A percentile compares a stretch with the other conserved stretches of the same genome.
Evolutionary conservation across 1,284 basidiomycete species (phyloP).

Genomic region (Ustilago hordei): DNA sequence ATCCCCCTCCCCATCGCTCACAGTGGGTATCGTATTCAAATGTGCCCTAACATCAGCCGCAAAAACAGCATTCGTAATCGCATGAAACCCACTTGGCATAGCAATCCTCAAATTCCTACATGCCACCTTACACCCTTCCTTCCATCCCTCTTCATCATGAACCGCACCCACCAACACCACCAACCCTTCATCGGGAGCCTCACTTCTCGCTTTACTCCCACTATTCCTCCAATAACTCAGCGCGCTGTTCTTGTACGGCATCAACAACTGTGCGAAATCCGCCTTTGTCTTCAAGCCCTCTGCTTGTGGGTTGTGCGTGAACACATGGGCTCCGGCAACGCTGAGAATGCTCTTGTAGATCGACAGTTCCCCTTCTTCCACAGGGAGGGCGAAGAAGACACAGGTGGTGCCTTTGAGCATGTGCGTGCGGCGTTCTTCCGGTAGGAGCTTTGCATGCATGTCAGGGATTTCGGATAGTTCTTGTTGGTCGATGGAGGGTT

Average conservation of each 20-base stretch:
- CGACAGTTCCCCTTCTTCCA: slow-evolving; percentile 36
- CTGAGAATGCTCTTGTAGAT: slow-evolving; percentile 43
- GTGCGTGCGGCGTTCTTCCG: slow-evolving; percentile 32
- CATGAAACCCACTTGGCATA: slow-evolving; percentile 47
- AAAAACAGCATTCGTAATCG: slow-evolving; percentile 40
- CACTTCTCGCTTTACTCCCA: slow-evolving; percentile 29
- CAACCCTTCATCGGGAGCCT: slow-evolving; percentile 53
- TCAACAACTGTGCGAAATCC: slow-evolving; percentile 48
- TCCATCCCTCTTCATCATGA: slow-evolving; percentile 33
- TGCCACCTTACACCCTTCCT: slow-evolving; percentile 34
- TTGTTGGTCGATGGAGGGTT: slow-evolving; percentile 31
- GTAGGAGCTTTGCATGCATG: slow-evolving; percentile 22
- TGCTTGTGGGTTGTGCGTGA: slow-evolving; percentile 29
- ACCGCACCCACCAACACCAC: slow-evolving; percentile 35
- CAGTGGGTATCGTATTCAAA: slow-evolving; percentile 33
- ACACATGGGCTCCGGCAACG: slow-evolving; percentile 38
- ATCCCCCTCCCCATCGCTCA: slow-evolving; percentile 11
- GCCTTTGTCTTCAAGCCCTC: slow-evolving; percentile 39
- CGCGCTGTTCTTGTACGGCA: slow-evolving; percentile 50
- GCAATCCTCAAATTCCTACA: slow-evolving; percentile 47
- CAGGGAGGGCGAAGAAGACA: slow-evolving; percentile 40
- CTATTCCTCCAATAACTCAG: slow-evolving; percentile 47
- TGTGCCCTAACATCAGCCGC: slow-evolving; percentile 36
- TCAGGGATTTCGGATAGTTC: slow-evolving; percentile 43
- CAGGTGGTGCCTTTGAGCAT: slow-evolving; percentile 55